phyloP scores from a whole-genome alignment of 192 early-diverging fungal species.

The Coemansia interrupta region DNA sequence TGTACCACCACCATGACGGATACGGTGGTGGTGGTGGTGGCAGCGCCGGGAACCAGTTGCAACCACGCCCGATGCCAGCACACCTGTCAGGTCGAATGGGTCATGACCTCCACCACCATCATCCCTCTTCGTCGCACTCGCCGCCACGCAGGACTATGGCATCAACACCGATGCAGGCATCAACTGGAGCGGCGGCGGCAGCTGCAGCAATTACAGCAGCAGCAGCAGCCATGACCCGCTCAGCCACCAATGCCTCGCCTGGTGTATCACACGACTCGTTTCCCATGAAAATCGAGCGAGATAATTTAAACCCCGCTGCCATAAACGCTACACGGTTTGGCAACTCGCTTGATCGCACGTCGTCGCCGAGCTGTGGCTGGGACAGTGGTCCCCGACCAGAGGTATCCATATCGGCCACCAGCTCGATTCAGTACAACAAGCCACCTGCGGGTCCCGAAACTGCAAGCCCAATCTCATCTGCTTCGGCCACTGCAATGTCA shows the following conservation, averaged over 20 bases:
- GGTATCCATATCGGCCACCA: slow-evolving; percentile 7
- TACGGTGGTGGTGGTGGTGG: too few species aligned
- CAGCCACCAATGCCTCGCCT: background rate
- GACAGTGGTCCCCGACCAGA: slow-evolving; percentile 12
- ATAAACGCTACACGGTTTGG: slow-evolving; percentile 3
- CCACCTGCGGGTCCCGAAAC: slow-evolving; percentile 9
- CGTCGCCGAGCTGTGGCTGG: slow-evolving; percentile 17
- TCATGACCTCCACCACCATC: too few species aligned
- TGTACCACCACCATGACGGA: background rate
- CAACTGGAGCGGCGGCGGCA: background rate
- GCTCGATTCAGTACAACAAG: background rate
- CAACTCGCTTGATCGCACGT: slow-evolving; percentile 13
- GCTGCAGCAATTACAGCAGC: background rate
- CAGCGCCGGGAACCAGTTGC: background rate
- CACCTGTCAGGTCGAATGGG: too few species aligned
- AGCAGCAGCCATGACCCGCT: background rate
- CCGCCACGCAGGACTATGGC: background rate
- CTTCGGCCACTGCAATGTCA: background rate
- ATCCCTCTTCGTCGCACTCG: background rate
- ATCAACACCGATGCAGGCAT: too few species aligned
- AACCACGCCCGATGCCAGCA: background rate
- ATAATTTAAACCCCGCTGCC: slow-evolving; percentile 1
- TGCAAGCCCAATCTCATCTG: slow-evolving; percentile 13
- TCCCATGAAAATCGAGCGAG: background rate
- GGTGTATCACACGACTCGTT: background rate